These are phyloP conservation scores for Colletotrichum sp. DNA, from an alignment of 2,329 filamentous ascomycete species.

Conservation along the genomic window DNA sequence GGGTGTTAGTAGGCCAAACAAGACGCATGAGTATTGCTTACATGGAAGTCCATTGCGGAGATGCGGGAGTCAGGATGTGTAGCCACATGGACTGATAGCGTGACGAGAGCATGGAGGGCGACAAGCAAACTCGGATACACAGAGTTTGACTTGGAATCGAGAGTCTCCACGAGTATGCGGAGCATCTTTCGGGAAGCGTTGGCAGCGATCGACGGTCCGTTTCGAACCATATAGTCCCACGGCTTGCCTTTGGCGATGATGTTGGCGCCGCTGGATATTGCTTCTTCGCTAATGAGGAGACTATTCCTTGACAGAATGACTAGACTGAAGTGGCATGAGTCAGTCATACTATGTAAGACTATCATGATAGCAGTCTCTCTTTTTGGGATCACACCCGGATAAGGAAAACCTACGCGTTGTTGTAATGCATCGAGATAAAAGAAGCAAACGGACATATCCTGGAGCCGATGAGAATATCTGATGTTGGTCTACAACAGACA, in stretches of 20 bases:
- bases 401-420: not conserved
- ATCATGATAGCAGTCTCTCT: rapidly evolving
- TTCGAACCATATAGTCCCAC: conserved; percentile 11
- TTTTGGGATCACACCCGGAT: rapidly evolving
- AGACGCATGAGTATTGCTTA: not conserved
- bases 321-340: not conserved
- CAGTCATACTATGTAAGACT: not conserved
- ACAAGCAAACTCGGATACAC: not conserved
- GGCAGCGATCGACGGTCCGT: conserved; percentile 7
- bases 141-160: conserved; percentile 2
- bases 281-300: conserved; percentile 14
- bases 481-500: not conserved
- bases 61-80: conserved; percentile 9
- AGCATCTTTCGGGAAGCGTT: conserved; percentile 4
- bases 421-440: conserved; percentile 10
- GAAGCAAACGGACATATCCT: conserved; percentile 9
- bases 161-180: not conserved
- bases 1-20: not conserved
- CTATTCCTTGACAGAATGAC: conserved; percentile 8
- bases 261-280: not conserved
- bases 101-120: not conserved
- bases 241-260: conserved; percentile 9
- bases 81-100: not conserved
- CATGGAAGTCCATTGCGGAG: conserved; percentile 13
- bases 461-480: conserved; percentile 10